These are phyloP conservation scores for Trichophyton benhamiae DNA, from an alignment of 2,329 filamentous ascomycete genomes.

Conservation along the genomic window DNA sequence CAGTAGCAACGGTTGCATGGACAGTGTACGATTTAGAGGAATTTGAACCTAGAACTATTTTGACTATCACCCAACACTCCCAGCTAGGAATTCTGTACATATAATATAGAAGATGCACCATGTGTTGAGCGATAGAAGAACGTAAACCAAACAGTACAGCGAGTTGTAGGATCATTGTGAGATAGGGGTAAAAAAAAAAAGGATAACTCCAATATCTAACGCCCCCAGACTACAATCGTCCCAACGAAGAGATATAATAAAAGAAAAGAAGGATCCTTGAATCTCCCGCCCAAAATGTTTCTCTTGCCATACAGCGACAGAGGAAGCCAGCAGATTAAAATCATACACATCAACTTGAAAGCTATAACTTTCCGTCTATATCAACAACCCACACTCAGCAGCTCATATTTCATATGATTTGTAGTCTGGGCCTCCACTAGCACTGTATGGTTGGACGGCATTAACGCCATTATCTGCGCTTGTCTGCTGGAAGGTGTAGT, in stretches of 20 bases:
- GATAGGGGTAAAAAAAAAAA: neutral
- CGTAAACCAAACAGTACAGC: neutral
- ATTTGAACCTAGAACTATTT: slow-evolving; percentile 13
- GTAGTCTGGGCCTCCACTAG: slow-evolving; percentile 29
- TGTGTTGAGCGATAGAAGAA: neutral
- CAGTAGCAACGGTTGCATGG: no score
- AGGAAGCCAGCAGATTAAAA: neutral
- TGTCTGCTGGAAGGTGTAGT: slow-evolving; percentile 30
- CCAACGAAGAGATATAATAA: neutral
- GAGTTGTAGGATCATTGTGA: neutral
- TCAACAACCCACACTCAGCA: neutral
- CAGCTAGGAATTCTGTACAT: neutral
- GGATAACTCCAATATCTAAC: slow-evolving; percentile 1
- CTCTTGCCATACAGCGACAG: neutral
- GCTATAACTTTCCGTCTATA: neutral
- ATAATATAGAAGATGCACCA: neutral
- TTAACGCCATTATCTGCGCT: slow-evolving; percentile 17
- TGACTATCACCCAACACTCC: slow-evolving; percentile 4
- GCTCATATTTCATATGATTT: slow-evolving; percentile 32
- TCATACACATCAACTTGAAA: slow-evolving; percentile 1
- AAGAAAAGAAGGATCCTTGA: neutral
- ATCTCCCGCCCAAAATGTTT: neutral
- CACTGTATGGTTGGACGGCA: slow-evolving; percentile 30
- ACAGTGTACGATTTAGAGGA: neutral
- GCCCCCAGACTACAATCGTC: neutral